Base-by-base conservation (phyloP, 257 asterid genomes). In the Fraxinus pennsylvanica region DNA sequence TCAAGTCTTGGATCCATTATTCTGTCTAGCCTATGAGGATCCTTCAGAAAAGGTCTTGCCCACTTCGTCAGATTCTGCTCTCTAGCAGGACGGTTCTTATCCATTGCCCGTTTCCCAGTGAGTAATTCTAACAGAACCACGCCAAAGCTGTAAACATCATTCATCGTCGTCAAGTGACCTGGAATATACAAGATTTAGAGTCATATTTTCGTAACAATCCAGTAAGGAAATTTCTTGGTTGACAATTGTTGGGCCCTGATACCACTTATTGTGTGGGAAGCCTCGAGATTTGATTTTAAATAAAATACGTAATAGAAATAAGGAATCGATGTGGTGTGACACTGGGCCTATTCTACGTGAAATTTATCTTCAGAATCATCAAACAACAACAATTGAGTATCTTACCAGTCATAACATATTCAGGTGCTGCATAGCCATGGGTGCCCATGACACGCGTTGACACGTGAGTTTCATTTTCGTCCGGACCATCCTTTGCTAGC, bases 361-460 rank as follows among this genome's bases (percentile, higher is more conserved):
- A 41, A 41, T 41, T 10, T 36, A 15, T 41, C 50, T 41, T 9
- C 50, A 0, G 10, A 50, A 22, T 52, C 9, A 52, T 52, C 8
- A 52, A 52, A 52, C 63, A 17, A 52, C 63, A 52, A 52, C 4
- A 3, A 43, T 43, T 10, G 50, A 57, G 29, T 13, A 74, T 17
- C 27, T 66, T 77, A 91, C 98, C 97, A 69, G 97, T 89, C 96
- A 89, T 91, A 73, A 94, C 63, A 76, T 94, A 94, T 78, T 94
- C 98, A 0, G 98, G 98, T 59, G 98, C 98, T 4, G 96, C 96
- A 1, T 94, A 94, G 57, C 98, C 98, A 25, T 89, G 92, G 22
- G 98, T 94, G 6, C 98, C 98, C 97, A 92, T 92, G 35, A 94
- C 85, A 9, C 97, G 90, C 1, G 97, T 90, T 0, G 96, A 85